Evolutionary conservation across 345 rosid species (phyloP).

Genomic region (Eucalyptus curtisii): DNA sequence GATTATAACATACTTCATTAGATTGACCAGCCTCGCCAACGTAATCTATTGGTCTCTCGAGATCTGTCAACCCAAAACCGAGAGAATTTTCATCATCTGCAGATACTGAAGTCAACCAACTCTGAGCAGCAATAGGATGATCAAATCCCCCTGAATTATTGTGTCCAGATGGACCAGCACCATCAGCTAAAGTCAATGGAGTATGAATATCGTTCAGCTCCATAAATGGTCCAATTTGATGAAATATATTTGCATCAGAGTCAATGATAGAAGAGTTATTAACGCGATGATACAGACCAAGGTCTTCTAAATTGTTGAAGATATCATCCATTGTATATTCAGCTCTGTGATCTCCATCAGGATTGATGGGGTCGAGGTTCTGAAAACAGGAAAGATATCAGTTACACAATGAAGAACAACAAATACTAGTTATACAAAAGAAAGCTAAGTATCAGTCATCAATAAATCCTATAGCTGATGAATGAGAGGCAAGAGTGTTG

Average conservation of each 20-base stretch:
- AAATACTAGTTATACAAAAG: neutral
- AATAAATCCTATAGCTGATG: neutral
- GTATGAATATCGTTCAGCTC: neutral
- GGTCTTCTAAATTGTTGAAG: neutral
- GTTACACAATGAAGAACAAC: neutral
- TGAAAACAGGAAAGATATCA: neutral
- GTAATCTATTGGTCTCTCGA: rapidly evolving
- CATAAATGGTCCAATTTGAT: neutral
- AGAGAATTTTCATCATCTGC: neutral
- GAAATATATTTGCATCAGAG: neutral
- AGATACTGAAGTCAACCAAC: rapidly evolving
- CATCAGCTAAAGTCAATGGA: neutral
- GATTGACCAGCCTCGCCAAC: rapidly evolving
- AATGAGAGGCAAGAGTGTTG: neutral
- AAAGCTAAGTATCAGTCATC: neutral
- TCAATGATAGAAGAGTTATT: neutral
- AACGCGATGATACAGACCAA: neutral
- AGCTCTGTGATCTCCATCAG: neutral
- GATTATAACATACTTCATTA: neutral
- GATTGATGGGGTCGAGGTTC: neutral
- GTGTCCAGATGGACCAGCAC: neutral
- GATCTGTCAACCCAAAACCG: neutral
- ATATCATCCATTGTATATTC: rapidly evolving
- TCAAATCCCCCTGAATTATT: neutral
- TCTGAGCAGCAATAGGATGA: neutral